Conservation (phyloP, 345 rosid species). For the Eucalyptus virginea region DNA sequence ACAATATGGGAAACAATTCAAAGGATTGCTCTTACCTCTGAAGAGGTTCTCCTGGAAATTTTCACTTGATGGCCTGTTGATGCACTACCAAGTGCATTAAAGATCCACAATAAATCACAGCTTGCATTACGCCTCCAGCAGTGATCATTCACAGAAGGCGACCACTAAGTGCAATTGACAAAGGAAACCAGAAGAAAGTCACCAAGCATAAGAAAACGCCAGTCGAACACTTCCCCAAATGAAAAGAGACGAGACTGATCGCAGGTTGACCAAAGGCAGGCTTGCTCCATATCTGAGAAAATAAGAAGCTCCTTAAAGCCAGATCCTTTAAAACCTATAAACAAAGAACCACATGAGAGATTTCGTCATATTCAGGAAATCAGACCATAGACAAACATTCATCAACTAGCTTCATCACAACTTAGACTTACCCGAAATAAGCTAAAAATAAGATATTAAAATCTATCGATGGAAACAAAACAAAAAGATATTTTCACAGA, state of each 20-base stretch:
- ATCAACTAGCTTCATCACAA: not conserved
- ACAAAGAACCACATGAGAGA: not conserved
- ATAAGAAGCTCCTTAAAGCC: constrained; percentile 23
- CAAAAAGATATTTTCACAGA: not conserved
- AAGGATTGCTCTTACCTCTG: not conserved
- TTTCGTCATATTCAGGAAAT: not conserved
- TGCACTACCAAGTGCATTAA: constrained; percentile 19
- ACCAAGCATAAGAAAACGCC: constrained; percentile 64
- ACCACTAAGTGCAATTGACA: constrained; percentile 77
- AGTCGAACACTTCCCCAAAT: constrained; percentile 75
- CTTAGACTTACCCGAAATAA: not conserved
- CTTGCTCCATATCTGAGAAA: constrained; percentile 60
- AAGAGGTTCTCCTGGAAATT: not conserved
- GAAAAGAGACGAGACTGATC: constrained; percentile 42
- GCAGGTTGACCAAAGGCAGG: constrained; percentile 46
- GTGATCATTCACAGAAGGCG: constrained; percentile 16
- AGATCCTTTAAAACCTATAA: constrained; percentile 39
- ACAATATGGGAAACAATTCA: not conserved
- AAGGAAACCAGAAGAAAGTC: constrained; percentile 66
- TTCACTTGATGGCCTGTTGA: not conserved
- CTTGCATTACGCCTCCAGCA: constrained; percentile 52
- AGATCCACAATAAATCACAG: constrained; percentile 40
- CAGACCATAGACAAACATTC: not conserved
- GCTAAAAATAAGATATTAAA: not conserved
- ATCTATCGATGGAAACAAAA: not conserved